Evolutionary conservation across 2,329 filamentous ascomycete species (phyloP), one percentile per base, ranked within the genome.

Genomic region (Rosellinia necatrix): DNA sequence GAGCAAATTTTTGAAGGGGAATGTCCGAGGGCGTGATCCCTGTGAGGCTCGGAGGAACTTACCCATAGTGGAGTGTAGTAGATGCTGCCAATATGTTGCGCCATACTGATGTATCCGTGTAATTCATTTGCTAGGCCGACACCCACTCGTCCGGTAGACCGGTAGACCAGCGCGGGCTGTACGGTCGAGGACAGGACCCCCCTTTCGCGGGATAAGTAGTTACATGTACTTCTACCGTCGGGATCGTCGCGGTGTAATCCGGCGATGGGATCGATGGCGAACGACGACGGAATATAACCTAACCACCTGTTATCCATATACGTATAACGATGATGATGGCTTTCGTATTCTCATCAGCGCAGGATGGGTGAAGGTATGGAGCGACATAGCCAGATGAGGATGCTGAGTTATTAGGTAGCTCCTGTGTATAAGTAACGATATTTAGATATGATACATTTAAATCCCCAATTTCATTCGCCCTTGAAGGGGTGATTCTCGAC

Each of bases 91-190:
- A 24, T n/a, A 52, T 43, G 25, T 25, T 32, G 32, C 29, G 15
- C 8, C 30, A 29, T n/a, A 12, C 34, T 9, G 41, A 25, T 19
- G 22, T 37, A 25, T 19, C 19, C 24, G 15, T n/a, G n/a, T n/a
- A n/a, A n/a, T 10, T 32, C 30, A 12, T n/a, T 35, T 38, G 38
- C n/a, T 54, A 48, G 35, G 35, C 19, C 42, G 34, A 53, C 50
- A 21, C 41, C 49, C 8, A 19, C 32, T 40, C 25, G n/a, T 19
- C 25, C 17, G n/a, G 35, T 13, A 15, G n/a, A n/a, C n/a, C n/a
- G n/a, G n/a, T n/a, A n/a, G n/a, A n/a, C n/a, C n/a, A n/a, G n/a
- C n/a, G n/a, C n/a, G n/a, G n/a, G n/a, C n/a, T n/a, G n/a, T n/a
- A n/a, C n/a, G n/a, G n/a, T n/a, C n/a, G n/a, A n/a, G n/a, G n/a